Conservation (phyloP, 768 basidiomycete species). For the Coprinopsis marcescibilis region DNA sequence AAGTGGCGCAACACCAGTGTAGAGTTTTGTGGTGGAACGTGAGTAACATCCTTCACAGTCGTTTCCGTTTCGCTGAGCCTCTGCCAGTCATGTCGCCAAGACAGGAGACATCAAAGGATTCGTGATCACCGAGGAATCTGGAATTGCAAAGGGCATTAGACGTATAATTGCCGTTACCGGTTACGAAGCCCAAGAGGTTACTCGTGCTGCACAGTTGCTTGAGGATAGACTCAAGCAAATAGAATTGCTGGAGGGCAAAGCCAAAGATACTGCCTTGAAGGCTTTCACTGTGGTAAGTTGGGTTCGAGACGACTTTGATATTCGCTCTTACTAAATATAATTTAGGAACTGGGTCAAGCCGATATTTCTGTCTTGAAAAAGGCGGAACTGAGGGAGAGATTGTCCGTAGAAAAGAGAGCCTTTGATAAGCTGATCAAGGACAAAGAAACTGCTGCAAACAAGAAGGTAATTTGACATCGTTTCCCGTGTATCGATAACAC, state of each 20-base stretch:
- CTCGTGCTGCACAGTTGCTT: constrained; percentile 58
- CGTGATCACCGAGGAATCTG: constrained; percentile 90
- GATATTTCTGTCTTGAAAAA: constrained; percentile 87
- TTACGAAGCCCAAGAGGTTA: constrained; percentile 83
- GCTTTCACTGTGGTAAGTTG: constrained; percentile 62
- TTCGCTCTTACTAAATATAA: background rate
- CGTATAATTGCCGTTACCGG: constrained; percentile 93
- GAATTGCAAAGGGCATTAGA: constrained; percentile 97
- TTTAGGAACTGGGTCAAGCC: constrained; percentile 80
- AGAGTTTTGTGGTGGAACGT: constrained; percentile 99
- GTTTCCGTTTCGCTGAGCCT: background rate
- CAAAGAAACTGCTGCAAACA: constrained; percentile 67
- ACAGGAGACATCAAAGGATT: constrained; percentile 98
- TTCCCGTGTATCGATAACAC: background rate
- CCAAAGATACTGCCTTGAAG: constrained; percentile 87
- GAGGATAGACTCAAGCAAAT: constrained; percentile 57
- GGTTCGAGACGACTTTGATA: constrained; percentile 3
- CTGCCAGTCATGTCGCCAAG: constrained; percentile 79
- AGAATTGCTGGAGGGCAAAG: constrained; percentile 58
- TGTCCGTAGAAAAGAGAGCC: constrained; percentile 67
- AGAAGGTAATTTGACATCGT: constrained; percentile 46
- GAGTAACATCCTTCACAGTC: constrained; percentile 28
- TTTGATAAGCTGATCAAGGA: constrained; percentile 86
- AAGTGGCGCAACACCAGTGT: constrained; percentile 90
- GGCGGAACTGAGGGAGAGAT: constrained; percentile 69